A percentile compares a stretch with the other conserved stretches of the same genome.
These are phyloP conservation scores for Heritiera littoralis DNA, from an alignment of 345 rosid species.

Conservation along the genomic window DNA sequence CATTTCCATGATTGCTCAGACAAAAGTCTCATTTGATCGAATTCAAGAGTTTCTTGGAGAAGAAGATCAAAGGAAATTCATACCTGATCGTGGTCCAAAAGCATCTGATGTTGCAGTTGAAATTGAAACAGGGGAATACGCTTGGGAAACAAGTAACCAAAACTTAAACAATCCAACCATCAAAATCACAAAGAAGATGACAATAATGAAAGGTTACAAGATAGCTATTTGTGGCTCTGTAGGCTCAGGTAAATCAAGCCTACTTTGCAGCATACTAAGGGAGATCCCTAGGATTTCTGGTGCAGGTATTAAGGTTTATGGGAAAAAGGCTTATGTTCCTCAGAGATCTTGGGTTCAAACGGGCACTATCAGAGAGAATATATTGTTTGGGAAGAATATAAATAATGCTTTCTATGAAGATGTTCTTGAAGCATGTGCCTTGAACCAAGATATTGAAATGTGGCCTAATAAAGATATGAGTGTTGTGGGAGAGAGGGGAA, in stretches of 20 bases:
- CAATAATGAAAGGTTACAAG: conserved; percentile 46
- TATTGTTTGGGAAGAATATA: conserved; percentile 61
- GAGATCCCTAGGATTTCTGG: conserved; percentile 75
- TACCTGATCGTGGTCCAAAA: conserved; percentile 17
- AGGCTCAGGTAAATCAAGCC: conserved; percentile 75
- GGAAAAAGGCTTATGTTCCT: conserved; percentile 66
- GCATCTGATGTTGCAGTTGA: conserved; percentile 34
- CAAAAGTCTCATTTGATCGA: conserved; percentile 56
- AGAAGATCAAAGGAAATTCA: conserved; percentile 43
- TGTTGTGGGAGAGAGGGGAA: conserved; percentile 79
- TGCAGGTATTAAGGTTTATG: conserved; percentile 48
- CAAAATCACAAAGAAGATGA: conserved; percentile 36
- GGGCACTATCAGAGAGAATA: conserved; percentile 65
- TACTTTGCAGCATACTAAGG: conserved; percentile 65
- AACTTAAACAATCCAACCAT: conserved; percentile 33
- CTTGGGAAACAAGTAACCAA: conserved; percentile 40
- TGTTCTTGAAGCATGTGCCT: conserved; percentile 59
- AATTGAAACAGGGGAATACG: conserved; percentile 47
- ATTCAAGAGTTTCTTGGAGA: conserved; percentile 45
- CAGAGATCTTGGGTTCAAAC: conserved; percentile 88
- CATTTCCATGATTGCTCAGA: conserved; percentile 54
- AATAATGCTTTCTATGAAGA: conserved; percentile 42
- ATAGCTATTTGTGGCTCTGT: conserved; percentile 78
- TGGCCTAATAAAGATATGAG: conserved; percentile 60
- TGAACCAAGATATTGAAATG: conserved; percentile 59